A percentile compares a stretch with the other conserved stretches of the same genome.
phyloP scores from a whole-genome alignment of 2,329 filamentous ascomycete genomes.

The Aspergillus sergii region DNA sequence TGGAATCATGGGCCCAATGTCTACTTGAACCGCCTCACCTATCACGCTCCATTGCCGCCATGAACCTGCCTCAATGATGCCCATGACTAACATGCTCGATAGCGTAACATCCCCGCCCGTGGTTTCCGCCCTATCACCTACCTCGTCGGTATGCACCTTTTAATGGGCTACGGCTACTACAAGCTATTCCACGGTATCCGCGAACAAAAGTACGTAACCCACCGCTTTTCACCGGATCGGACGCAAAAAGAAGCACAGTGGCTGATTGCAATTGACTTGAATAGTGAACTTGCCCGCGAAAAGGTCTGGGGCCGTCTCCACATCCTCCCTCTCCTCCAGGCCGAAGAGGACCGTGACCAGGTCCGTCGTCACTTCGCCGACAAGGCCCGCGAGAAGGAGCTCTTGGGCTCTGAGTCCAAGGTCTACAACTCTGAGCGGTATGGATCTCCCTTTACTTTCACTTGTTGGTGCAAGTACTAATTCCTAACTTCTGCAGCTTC shows the following conservation, averaged over 20 bases:
- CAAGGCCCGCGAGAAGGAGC: slow-evolving; percentile 84
- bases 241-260: not conserved
- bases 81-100: slow-evolving; percentile 18
- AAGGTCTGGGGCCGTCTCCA: slow-evolving; percentile 99
- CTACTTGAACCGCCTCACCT: not conserved
- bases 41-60: not conserved
- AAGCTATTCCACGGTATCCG: slow-evolving; percentile 78
- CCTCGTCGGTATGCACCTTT: slow-evolving; percentile 71
- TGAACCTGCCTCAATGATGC: not conserved
- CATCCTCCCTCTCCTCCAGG: slow-evolving; percentile 89
- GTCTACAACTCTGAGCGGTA: slow-evolving; percentile 89
- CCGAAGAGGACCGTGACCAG: slow-evolving; percentile 94
- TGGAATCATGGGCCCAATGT: not conserved
- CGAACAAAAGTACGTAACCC: slow-evolving; percentile 78
- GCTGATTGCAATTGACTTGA: not conserved
- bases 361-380: slow-evolving; percentile 85
- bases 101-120: slow-evolving; percentile 90
- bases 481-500: slow-evolving; percentile 58
- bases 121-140: slow-evolving; percentile 85
- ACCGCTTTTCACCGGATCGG: slow-evolving; percentile 2
- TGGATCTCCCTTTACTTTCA: slow-evolving; percentile 33
- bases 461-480: slow-evolving; percentile 11
- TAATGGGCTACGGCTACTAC: slow-evolving; percentile 93
- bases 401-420: slow-evolving; percentile 80
- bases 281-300: slow-evolving; percentile 87